Evolutionary conservation across 2,329 filamentous ascomycete genomes (phyloP).

Genomic region (Diaporthe destruens): DNA sequence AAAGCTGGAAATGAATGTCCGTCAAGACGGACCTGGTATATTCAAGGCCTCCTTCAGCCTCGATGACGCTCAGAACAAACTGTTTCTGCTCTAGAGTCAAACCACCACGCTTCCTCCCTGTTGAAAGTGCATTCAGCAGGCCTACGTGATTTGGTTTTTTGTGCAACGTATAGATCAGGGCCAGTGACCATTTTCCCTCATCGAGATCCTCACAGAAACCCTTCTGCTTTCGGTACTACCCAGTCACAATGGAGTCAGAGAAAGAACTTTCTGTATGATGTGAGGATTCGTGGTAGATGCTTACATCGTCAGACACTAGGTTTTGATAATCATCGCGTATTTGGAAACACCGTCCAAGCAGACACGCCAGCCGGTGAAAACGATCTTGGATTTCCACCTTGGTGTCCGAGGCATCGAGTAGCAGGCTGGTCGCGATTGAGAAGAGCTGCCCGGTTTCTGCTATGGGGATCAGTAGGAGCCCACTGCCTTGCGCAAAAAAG

Average conservation of each 20-base stretch:
- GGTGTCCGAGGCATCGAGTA: background rate
- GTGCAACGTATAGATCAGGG: conserved; percentile 45
- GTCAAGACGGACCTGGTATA: background rate
- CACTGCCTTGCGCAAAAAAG: too few species aligned
- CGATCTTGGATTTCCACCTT: background rate
- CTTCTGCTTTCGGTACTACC: conserved; percentile 51
- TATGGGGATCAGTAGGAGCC: background rate
- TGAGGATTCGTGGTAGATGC: background rate
- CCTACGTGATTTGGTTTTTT: background rate
- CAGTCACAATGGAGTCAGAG: too few species aligned
- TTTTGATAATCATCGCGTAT: conserved; percentile 51
- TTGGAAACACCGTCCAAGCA: conserved; percentile 49
- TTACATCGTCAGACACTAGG: conserved; percentile 43
- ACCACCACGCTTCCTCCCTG: background rate
- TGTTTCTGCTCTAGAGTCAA: conserved; percentile 21
- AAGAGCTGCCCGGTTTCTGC: conserved; percentile 19
- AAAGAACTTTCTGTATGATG: too few species aligned
- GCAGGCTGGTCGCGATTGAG: background rate
- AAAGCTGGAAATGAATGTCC: background rate
- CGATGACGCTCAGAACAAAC: conserved; percentile 3
- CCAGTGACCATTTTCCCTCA: conserved; percentile 55
- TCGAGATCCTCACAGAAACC: conserved; percentile 55
- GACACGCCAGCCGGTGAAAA: background rate
- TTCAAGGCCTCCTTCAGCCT: background rate
- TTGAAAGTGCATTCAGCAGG: conserved; percentile 1